These are phyloP conservation scores for Botrytis tulipae DNA, from an alignment of 2,329 filamentous ascomycete genomes.

Conservation along the genomic window DNA sequence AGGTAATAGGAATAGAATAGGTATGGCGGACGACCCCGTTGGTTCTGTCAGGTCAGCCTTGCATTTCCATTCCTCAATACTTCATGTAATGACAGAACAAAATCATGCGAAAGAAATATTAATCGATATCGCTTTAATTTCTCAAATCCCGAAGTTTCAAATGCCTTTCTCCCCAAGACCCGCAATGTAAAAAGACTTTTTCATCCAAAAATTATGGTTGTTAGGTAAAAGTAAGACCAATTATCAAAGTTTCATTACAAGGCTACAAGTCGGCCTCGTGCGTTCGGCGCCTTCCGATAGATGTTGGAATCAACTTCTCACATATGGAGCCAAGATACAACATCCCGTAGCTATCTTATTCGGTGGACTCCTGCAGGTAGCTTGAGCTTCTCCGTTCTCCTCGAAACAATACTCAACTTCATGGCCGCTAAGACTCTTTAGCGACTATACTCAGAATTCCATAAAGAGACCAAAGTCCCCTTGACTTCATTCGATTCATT, in stretches of 20 bases:
- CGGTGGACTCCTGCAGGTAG: slow-evolving; percentile 15
- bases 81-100: slow-evolving; percentile 2
- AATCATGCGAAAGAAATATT: not conserved
- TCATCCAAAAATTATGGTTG: not conserved
- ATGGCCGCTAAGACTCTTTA: slow-evolving; percentile 12
- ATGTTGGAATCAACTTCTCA: not conserved
- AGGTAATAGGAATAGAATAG: not conserved
- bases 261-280: slow-evolving; percentile 16
- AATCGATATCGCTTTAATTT: not conserved
- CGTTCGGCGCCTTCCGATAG: slow-evolving; percentile 21
- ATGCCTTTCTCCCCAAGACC: not conserved
- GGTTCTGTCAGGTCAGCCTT: not conserved
- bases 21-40: slow-evolving; percentile 1
- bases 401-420: not conserved
- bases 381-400: slow-evolving; percentile 17
- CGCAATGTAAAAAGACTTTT: not conserved
- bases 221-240: slow-evolving; percentile 18
- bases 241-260: slow-evolving; percentile 1
- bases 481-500: not conserved
- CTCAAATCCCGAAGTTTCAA: not conserved
- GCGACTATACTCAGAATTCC: not conserved
- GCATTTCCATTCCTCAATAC: not conserved
- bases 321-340: slow-evolving; percentile 3
- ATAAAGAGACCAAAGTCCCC: slow-evolving; percentile 12
- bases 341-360: not conserved